These are phyloP conservation scores for Fraxinus anomala DNA, from an alignment of 257 asterid species.

Conservation along the genomic window DNA sequence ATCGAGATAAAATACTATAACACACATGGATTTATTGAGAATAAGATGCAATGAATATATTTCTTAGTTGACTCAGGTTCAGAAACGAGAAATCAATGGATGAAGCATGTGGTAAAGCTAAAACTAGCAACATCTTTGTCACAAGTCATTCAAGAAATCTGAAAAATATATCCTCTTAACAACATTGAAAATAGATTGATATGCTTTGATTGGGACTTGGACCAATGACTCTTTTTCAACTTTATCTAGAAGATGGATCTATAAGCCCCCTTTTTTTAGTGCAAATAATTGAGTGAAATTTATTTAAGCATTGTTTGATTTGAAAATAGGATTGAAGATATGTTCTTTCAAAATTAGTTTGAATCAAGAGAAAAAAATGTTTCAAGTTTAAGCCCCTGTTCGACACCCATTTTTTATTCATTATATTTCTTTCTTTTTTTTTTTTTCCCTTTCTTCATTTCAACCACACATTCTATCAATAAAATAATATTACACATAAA, in stretches of 20 bases:
- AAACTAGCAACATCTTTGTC: slow-evolving; percentile 11
- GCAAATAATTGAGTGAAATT: not conserved
- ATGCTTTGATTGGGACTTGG: not conserved
- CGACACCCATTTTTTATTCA: no score
- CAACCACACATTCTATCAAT: no score
- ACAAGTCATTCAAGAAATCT: slow-evolving; percentile 27
- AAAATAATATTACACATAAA: no score
- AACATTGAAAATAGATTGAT: not conserved
- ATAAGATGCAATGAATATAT: slow-evolving; percentile 10
- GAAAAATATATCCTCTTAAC: not conserved
- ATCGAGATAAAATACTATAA: not conserved
- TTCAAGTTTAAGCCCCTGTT: no score
- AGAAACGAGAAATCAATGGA: not conserved
- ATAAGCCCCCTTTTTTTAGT: not conserved
- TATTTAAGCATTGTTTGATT: not conserved
- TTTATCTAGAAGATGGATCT: not conserved
- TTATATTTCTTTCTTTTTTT: no score
- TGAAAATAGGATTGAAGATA: no score
- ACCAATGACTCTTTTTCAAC: not conserved
- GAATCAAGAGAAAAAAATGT: no score
- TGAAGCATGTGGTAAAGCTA: slow-evolving; percentile 1
- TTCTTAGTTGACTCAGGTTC: not conserved
- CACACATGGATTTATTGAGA: not conserved
- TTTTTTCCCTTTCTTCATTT: no score
- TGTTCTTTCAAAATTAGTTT: no score